Conservation (phyloP, 768 basidiomycete genomes). For the Favolaschia claudopus region DNA sequence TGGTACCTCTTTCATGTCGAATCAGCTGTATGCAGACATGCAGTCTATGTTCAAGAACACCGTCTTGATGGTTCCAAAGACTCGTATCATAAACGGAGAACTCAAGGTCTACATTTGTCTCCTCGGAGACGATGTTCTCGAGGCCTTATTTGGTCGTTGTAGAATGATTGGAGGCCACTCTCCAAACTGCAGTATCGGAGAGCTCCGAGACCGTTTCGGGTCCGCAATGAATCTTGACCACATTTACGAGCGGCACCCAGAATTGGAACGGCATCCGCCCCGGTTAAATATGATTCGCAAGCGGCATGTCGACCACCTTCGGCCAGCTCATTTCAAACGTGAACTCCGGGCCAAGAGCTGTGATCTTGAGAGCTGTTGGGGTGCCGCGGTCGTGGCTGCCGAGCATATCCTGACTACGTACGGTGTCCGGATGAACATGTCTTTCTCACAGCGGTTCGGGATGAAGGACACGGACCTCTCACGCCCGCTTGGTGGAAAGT, state of each 20-base stretch:
- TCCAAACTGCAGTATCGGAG: neutral
- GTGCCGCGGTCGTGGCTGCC: too few relatives aligned
- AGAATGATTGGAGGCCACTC: constrained; percentile 19
- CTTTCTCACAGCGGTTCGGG: too few relatives aligned
- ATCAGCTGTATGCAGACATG: constrained; percentile 26
- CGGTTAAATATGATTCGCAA: constrained; percentile 8
- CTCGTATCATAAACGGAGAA: constrained; percentile 1
- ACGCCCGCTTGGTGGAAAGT: neutral
- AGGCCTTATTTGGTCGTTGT: constrained; percentile 20
- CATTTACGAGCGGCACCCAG: constrained; percentile 7
- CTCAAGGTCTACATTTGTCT: constrained; percentile 10
- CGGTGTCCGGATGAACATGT: too few relatives aligned
- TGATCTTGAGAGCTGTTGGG: neutral
- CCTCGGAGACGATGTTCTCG: too few relatives aligned
- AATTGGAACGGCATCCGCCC: neutral
- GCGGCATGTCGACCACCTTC: constrained; percentile 2
- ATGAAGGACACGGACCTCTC: neutral
- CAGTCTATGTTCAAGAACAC: constrained; percentile 28
- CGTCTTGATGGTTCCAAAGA: constrained; percentile 17
- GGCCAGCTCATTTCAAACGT: neutral
- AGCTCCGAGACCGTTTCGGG: neutral
- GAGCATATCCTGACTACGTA: too few relatives aligned
- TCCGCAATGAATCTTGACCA: constrained; percentile 11
- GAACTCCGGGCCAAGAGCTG: neutral
- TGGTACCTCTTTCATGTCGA: constrained; percentile 14